Evolutionary conservation across 2,329 filamentous ascomycete species (phyloP), one percentile per base, ranked within the genome.

Genomic region (Ophiostoma ips): DNA sequence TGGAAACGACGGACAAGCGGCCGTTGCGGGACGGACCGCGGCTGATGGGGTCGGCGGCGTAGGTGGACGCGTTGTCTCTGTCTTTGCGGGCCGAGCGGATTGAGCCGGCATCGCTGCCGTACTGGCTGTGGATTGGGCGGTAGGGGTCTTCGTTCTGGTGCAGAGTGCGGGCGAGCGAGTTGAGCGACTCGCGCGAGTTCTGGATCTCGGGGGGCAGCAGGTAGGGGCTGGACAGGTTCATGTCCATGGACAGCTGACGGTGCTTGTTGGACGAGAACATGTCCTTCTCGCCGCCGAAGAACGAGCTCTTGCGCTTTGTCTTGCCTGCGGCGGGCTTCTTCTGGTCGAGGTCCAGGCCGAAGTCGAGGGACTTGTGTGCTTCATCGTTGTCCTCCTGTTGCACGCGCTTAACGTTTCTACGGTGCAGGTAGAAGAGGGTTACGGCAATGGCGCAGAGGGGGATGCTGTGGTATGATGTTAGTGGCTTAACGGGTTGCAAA

Each of bases 331-430:
- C 47, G 48, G 55, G 58, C 21, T 38, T 43, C 2, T 50, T 52
- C 56, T 62, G 49, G 31, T 69, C 64, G 51, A 83, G 67, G 35
- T 68, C 87, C 61, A 95, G 67, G 34, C 92, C 92, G 62, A 95
- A 98, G 64, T 98, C 92, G 61, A 96, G 75, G 1, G 87, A 92
- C 61, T 84, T 89, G 66, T 94, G 87, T 57, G 87, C 86, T 64
- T 95, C 89, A 55, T 84, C 79, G 16, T 76, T 73, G 67, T 98
- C 92, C 67, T 98, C 92, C 52, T 73, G 68, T 50, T 72, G 71
- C 55, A 87, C 72, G 59, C 79, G 87, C 62, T 76, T 79, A 36
- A 85, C 67, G 59, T 87, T 84, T 63, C 87, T 77, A 48, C 87
- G 79, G 62, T 95, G 89, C 34, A 98, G 74, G 61, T 81, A 83